Evolutionary conservation across 257 asterid species (phyloP).

Genomic region (Rauvolfia tetraphylla): DNA sequence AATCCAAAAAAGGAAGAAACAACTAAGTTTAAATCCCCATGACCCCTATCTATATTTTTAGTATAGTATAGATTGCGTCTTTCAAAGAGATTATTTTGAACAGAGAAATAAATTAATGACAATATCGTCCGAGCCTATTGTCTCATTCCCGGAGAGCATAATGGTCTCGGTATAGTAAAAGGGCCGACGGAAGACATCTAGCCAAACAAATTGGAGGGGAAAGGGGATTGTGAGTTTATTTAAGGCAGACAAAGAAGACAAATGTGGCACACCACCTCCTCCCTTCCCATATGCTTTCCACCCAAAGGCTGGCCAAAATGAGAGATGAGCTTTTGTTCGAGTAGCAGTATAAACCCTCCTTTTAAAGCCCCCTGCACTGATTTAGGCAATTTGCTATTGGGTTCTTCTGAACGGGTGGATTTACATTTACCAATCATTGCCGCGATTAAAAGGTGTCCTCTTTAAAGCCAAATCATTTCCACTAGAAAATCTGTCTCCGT

Average conservation of each 20-base stretch:
- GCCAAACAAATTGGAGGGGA: conserved; percentile 1
- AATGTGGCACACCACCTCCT: conserved; percentile 22
- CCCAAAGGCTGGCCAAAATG: conserved; percentile 22
- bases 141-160: conserved; percentile 12
- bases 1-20: too few relatives aligned
- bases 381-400: conserved; percentile 27
- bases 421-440: conserved; percentile 38
- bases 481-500: conserved; percentile 38
- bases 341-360: conserved; percentile 10
- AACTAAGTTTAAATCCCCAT: too few relatives aligned
- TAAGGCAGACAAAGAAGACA: conserved; percentile 24
- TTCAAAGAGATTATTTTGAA: too few relatives aligned
- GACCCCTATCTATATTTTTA: too few relatives aligned
- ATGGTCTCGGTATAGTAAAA: conserved; percentile 11
- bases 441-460: conserved; percentile 16
- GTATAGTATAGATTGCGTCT: too few relatives aligned
- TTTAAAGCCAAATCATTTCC: conserved; percentile 30
- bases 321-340: too few relatives aligned
- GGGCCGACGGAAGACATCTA: background rate
- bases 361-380: conserved; percentile 24
- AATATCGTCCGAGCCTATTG: background rate
- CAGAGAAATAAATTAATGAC: conserved; percentile 1
- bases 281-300: conserved; percentile 21
- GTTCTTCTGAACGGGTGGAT: conserved; percentile 22
- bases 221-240: conserved; percentile 6